Percentiles rank a stretch among this genome's conserved stretches.
Evolutionary conservation across 116 monocot genomes (phyloP).

Genomic region (Papilionanthe hybrid): DNA sequence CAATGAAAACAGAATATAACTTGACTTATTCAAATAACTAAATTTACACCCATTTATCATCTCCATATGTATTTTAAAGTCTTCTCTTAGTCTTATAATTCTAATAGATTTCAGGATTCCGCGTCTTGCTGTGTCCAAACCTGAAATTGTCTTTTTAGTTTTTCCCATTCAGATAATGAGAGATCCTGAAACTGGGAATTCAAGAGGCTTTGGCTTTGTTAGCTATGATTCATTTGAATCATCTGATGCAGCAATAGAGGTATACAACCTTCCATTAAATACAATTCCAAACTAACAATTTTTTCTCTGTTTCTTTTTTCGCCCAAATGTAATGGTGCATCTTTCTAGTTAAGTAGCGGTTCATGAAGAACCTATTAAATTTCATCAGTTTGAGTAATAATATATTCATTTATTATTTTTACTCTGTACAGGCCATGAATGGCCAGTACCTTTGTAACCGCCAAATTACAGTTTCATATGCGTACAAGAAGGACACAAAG

Average conservation of each 20-base stretch:
- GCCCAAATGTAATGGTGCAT: neutral
- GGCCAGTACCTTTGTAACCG: conserved; percentile 92
- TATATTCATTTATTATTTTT: neutral
- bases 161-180: conserved; percentile 69
- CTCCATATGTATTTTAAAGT: neutral
- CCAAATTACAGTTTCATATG: conserved; percentile 90
- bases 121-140: neutral
- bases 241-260: conserved; percentile 95
- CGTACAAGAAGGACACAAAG: conserved; percentile 98
- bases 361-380: neutral
- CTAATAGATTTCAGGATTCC: neutral
- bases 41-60: neutral
- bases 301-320: neutral
- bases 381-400: neutral
- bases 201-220: conserved; percentile 93
- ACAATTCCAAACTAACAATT: neutral
- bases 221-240: conserved; percentile 98
- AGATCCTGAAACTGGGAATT: conserved; percentile 93
- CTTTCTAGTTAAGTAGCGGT: neutral
- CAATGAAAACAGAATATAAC: neutral
- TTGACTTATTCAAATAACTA: neutral
- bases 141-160: neutral
- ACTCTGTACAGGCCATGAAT: conserved; percentile 76
- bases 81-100: neutral
- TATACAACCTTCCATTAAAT: conserved; percentile 13